phyloP scores from a whole-genome alignment of 176 grass and related monocot genomes.

The Hyparrhenia diplandra region DNA sequence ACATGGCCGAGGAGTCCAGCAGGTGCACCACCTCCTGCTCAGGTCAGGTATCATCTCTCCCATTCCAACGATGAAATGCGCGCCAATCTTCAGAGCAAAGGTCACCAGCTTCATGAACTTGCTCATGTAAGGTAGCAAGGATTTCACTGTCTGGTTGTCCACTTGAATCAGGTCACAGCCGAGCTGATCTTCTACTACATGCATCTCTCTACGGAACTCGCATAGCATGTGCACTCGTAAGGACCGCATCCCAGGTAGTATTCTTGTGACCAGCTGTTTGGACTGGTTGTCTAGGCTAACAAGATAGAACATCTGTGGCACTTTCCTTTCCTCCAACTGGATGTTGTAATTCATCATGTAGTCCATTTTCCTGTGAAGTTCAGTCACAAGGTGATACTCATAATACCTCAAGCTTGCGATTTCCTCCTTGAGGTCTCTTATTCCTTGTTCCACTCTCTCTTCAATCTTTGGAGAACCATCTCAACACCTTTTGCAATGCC shows the following conservation, averaged over 20 bases:
- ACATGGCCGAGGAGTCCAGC: slow-evolving; percentile 55
- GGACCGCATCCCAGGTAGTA: slow-evolving; percentile 68
- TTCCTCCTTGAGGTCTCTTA: slow-evolving; percentile 83
- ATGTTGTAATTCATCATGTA: slow-evolving; percentile 73
- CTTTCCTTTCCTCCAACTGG: slow-evolving; percentile 75
- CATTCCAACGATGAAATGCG: slow-evolving; percentile 68
- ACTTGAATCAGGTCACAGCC: slow-evolving; percentile 86
- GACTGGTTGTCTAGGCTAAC: slow-evolving; percentile 53
- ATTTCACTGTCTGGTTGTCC: slow-evolving; percentile 63
- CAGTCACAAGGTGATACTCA: slow-evolving; percentile 64
- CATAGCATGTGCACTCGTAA: slow-evolving; percentile 80
- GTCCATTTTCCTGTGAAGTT: slow-evolving; percentile 85
- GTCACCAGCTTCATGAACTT: slow-evolving; percentile 88
- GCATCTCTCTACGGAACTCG: slow-evolving; percentile 79
- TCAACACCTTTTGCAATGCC: slow-evolving; percentile 92
- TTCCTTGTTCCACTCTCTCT: slow-evolving; percentile 81
- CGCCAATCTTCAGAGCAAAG: slow-evolving; percentile 87
- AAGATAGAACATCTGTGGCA: slow-evolving; percentile 89
- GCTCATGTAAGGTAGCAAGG: slow-evolving; percentile 72
- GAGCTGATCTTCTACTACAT: slow-evolving; percentile 84
- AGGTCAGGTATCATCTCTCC: slow-evolving; percentile 97
- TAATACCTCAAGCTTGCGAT: slow-evolving; percentile 84
- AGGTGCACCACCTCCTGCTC: slow-evolving; percentile 62
- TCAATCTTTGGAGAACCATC: slow-evolving; percentile 83
- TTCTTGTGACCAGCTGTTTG: slow-evolving; percentile 65